Evolutionary conservation across 2,329 filamentous ascomycete genomes (phyloP), one percentile per base, ranked within the genome.

Genomic region (Leptographium procerum): DNA sequence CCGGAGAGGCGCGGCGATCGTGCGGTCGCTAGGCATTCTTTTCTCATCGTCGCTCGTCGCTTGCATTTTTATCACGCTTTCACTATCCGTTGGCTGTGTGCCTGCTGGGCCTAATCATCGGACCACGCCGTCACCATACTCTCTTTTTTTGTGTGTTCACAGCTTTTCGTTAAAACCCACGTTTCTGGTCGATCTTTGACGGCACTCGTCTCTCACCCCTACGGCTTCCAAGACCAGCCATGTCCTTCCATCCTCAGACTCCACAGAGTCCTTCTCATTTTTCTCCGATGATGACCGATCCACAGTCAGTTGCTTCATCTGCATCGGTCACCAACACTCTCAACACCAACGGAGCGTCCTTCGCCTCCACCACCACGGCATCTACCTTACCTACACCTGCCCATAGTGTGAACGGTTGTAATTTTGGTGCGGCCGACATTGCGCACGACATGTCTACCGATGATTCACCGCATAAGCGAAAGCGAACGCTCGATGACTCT

Each of bases 231-330:
- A 66, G 69, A 71, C 62, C 63, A 74, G 79, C 71, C 71, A 85
- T 85, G 82, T 83, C 81, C 73, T 84, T 81, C 76, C 82, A 85
- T 70, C 83, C 83, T 66, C 82, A 82, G 67, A 86, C 83, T 65
- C 83, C 83, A 69, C 82, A 85, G 76, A 86, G 83, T 70, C 83
- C 83, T 68, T 84, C 81, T 68, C 80, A 83, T 69, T 75, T 78
- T 68, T 83, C 80, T 64, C 78, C 80, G 63, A 78, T 74, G 65
- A 79, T 75, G 64, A 77, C 74, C 68, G 79, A 81, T 66, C 73
- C 72, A 64, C 72, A 71, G 65, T 74, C 73, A 72, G 71, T 65
- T 52, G 36, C 60, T 24, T 59, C 61, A 8, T 55, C 56, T 22
- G 57, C 55, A n/a, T 61, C 61, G 53, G 48, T 50, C 56, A 52